Percentiles rank a stretch among this genome's conserved stretches.
Evolutionary conservation across 1,284 basidiomycete genomes (phyloP).

Genomic region (Fomitopsis schrenkii): DNA sequence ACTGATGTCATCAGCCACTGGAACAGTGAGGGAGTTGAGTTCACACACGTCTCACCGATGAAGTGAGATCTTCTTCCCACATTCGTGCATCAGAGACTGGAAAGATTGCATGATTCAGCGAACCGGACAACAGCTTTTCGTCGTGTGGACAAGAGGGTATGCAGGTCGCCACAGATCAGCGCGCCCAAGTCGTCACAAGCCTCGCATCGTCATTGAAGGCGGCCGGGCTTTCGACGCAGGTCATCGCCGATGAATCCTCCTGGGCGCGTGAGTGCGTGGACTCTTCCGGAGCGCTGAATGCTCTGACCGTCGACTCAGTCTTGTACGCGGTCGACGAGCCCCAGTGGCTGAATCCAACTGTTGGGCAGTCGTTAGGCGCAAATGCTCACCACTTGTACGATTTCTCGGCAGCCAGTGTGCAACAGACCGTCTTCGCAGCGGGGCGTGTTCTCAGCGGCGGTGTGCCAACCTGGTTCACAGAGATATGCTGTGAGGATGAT

Average conservation of each 20-base stretch:
- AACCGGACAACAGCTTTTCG: conserved; percentile 3
- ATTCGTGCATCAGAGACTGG: neutral
- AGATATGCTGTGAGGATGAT: conserved; percentile 18
- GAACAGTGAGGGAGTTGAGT: conserved; percentile 17
- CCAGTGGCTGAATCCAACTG: conserved; percentile 19
- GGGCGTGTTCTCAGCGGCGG: conserved; percentile 18
- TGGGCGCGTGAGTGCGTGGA: neutral
- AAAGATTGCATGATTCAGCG: neutral
- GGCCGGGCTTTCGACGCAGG: conserved; percentile 10
- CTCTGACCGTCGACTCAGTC: conserved; percentile 10
- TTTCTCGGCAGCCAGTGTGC: conserved; percentile 14
- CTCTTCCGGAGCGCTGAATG: neutral
- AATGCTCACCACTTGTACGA: conserved; percentile 25
- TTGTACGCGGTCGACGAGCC: conserved; percentile 16
- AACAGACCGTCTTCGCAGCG: conserved; percentile 12
- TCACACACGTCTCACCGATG: conserved; percentile 27
- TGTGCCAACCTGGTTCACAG: conserved; percentile 22
- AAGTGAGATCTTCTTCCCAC: conserved; percentile 6
- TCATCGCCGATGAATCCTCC: conserved; percentile 24
- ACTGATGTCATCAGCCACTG: conserved; percentile 24
- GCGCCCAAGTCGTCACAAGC: conserved; percentile 22
- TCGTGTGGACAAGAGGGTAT: conserved; percentile 29
- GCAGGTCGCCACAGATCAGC: conserved; percentile 24
- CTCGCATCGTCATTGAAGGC: conserved; percentile 18
- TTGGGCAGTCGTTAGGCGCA: conserved; percentile 17